Evolutionary conservation across 176 grass and related monocot genomes (phyloP).

Genomic region (Aegilops sharonensis): DNA sequence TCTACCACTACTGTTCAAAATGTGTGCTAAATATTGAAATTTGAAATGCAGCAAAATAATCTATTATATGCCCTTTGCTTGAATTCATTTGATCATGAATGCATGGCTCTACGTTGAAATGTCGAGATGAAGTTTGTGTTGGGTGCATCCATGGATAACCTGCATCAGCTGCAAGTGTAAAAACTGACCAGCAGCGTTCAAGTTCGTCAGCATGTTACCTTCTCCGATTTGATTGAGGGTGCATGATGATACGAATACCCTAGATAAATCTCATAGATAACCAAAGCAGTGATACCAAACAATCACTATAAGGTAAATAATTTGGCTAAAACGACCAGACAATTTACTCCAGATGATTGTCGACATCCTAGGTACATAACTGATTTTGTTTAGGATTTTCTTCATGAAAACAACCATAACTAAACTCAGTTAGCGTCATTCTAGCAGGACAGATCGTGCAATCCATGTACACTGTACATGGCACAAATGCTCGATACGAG

Average conservation of each 20-base stretch:
- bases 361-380: not conserved
- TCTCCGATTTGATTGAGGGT: not conserved
- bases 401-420: not conserved
- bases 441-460: not conserved
- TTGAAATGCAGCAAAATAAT: not conserved
- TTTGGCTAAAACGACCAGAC: not conserved
- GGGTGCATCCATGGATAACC: not conserved
- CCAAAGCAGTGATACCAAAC: not conserved
- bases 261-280: not conserved
- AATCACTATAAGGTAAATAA: not conserved
- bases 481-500: not conserved
- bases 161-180: not conserved
- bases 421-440: not conserved
- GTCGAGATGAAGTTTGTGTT: not conserved
- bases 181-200: not conserved
- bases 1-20: not conserved
- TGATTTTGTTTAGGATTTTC: not conserved
- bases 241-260: not conserved
- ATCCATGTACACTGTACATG: not conserved
- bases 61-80: not conserved
- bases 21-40: not conserved
- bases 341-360: not conserved
- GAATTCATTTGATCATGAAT: not conserved
- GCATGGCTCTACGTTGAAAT: not conserved
- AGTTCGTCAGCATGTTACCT: not conserved